phyloP scores from a whole-genome alignment of 1,284 basidiomycete species.

The Sanguinoderma infundibulare region DNA sequence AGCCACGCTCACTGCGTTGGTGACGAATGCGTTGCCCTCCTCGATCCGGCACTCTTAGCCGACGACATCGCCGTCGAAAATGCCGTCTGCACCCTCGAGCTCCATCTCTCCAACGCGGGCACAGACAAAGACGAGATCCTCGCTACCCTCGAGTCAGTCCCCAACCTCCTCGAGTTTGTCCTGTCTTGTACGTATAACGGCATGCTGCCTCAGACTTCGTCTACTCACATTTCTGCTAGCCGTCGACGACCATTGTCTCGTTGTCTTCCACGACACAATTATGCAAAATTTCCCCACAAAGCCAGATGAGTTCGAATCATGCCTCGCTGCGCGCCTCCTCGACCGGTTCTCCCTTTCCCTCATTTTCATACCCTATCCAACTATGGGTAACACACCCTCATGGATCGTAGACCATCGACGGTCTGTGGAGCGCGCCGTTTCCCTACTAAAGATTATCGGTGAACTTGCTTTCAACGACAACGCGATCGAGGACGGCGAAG shows the following conservation, averaged over 20 bases:
- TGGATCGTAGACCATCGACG: constrained; percentile 7
- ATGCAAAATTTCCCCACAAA: background rate
- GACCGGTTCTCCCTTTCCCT: constrained; percentile 6
- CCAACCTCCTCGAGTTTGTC: background rate
- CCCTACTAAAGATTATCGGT: constrained; percentile 16
- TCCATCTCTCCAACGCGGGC: background rate
- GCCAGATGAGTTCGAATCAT: constrained; percentile 5
- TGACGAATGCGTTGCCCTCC: background rate
- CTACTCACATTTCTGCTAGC: background rate
- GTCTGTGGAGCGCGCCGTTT: constrained; percentile 12
- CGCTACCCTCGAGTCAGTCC: background rate
- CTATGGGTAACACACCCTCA: constrained; percentile 1
- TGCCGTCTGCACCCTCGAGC: too few species aligned
- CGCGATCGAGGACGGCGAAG: background rate
- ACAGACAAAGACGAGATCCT: background rate
- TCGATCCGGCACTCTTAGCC: background rate
- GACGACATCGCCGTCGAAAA: background rate
- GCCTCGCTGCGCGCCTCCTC: constrained; percentile 41
- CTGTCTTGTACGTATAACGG: background rate
- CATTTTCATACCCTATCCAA: constrained; percentile 11
- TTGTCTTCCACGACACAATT: background rate
- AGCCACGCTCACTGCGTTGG: background rate
- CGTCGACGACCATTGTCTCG: background rate
- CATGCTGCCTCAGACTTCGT: background rate
- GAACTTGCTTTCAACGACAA: constrained; percentile 2